These are phyloP conservation scores for Urochloa ruziziensis DNA, from an alignment of 176 grass and related monocot genomes.

Conservation along the genomic window DNA sequence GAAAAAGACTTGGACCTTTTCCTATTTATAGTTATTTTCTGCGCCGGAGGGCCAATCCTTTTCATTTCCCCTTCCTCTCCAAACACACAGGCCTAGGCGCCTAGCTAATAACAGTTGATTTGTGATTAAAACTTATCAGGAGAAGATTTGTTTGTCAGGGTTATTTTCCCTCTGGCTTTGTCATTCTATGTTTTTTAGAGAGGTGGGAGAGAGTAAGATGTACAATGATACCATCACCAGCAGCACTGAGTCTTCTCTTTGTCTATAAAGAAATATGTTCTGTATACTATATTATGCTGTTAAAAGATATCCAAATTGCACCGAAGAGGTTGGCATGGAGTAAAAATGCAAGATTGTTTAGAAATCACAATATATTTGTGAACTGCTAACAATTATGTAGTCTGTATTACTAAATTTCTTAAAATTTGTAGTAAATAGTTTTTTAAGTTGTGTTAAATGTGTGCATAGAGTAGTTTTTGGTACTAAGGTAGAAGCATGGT, in stretches of 20 bases:
- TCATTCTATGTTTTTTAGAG: neutral
- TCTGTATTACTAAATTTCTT: neutral
- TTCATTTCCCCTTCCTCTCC: neutral
- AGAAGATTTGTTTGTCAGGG: neutral
- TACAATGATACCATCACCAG: neutral
- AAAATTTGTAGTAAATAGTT: neutral
- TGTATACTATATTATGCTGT: neutral
- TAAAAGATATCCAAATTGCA: neutral
- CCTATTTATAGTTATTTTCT: neutral
- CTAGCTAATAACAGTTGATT: neutral
- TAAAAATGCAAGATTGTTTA: neutral
- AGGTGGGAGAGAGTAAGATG: neutral
- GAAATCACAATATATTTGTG: neutral
- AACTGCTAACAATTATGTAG: neutral
- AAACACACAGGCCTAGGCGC: no score
- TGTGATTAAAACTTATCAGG: neutral
- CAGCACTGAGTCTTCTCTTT: neutral
- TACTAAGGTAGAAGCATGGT: slow-evolving; percentile 6
- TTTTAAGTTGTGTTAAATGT: neutral
- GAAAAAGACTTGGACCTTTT: neutral
- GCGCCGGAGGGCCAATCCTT: neutral
- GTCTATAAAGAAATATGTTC: neutral
- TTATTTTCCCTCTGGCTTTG: neutral
- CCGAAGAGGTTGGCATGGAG: neutral
- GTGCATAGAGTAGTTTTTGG: neutral